phyloP scores from a whole-genome alignment of 2,329 filamentous ascomycete species.

The Sphaceloma murrayae region DNA sequence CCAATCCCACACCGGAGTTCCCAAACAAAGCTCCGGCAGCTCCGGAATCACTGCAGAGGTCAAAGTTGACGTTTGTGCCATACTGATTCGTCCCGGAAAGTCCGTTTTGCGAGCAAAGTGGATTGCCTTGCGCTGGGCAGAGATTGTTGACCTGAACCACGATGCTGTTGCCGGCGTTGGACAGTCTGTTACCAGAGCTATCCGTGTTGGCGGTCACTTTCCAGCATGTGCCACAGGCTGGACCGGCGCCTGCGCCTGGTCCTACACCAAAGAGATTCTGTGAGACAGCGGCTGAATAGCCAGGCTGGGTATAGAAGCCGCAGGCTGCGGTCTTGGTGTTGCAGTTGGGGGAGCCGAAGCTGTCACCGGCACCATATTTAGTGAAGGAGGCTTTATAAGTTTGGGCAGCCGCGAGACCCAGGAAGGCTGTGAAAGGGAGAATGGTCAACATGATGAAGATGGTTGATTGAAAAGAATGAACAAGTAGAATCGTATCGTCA shows the following conservation, averaged over 20 bases:
- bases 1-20: conserved; percentile 25
- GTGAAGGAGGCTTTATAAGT: conserved; percentile 28
- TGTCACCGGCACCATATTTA: conserved; percentile 30
- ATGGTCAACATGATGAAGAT: conserved; percentile 2
- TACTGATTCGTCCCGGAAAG: conserved; percentile 28
- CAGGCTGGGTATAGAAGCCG: conserved; percentile 28
- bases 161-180: conserved; percentile 28
- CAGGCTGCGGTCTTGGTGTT: conserved; percentile 31
- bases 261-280: conserved; percentile 34
- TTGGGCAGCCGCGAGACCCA: conserved; percentile 4
- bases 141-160: conserved; percentile 36
- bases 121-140: conserved; percentile 32
- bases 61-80: conserved; percentile 35
- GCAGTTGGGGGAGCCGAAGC: conserved; percentile 29
- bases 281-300: conserved; percentile 32
- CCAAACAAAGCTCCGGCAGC: conserved; percentile 32
- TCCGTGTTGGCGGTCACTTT: conserved; percentile 31
- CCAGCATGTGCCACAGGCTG: conserved; percentile 34
- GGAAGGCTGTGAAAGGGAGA: conserved; percentile 9
- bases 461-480: background rate
- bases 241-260: conserved; percentile 30
- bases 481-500: no score
- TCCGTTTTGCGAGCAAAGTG: conserved; percentile 30
- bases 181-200: conserved; percentile 24
- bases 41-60: conserved; percentile 33